Base-by-base conservation (phyloP, 345 rosid genomes). In the Erysimum cheiranthoides region DNA sequence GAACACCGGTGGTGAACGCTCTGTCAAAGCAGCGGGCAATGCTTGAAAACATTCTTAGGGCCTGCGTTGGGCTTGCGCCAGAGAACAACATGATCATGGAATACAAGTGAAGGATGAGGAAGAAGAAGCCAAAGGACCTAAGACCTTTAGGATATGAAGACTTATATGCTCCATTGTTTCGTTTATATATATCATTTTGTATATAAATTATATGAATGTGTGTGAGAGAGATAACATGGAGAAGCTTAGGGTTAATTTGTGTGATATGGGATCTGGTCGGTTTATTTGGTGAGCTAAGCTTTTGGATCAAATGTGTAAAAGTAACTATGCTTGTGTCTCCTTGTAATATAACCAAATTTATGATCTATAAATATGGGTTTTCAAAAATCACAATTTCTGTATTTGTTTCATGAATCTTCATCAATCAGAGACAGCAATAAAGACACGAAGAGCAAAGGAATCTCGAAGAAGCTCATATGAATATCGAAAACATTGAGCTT, bases 81-180 rank as follows among this genome's bases (percentile, higher is more conserved):
- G 99, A 95, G 84, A 95, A 92, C 83, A 92, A 95, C 88, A 95
- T 95, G 99, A 95, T 92, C 72, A 77, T 95, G 86, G 99, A 95
- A 57, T 95, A 92, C 89, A 95, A 92, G 84, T 92, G 69, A 75
- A 49, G 43, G 39, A 58, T 6, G 68, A 18, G 5, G 18, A 42
- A 11, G 25, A 58, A 40, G 70, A 34, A 40, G 9, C 36, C 36
- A 27, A 47, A 35, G 64, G 72, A 56, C 50, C 52, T 60, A 67
- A 74, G 80, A 52, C 35, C 30, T 27, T 27, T 63, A 53, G 79
- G 64, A 65, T 59, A 69, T 54, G 77, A 61, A 52, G 57, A 42
- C 16, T 65, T 42, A 8, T 42, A 39, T 50, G 62, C 54, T 58
- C 56, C 10, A 61, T 54, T 76, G 58, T 45, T 68, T 69, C 34